Evolutionary conservation across 257 asterid species (phyloP).

Genomic region (Solanum bulbocastanum): DNA sequence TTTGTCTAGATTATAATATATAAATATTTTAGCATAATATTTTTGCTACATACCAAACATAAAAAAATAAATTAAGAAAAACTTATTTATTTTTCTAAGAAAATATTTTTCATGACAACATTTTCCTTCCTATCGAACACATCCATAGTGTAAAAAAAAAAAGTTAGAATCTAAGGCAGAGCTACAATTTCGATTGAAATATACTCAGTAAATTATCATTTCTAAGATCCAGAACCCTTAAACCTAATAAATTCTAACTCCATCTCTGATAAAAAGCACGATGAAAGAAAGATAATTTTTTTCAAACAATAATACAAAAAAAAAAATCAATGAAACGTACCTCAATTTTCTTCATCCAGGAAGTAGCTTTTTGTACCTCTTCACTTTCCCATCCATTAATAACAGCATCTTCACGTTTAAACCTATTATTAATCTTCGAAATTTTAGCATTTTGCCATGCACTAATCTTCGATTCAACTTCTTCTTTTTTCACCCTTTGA

Average conservation of each 20-base stretch:
- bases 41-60: too few species aligned
- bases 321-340: constrained; percentile 18
- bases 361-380: constrained; percentile 71
- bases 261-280: not conserved
- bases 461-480: constrained; percentile 69
- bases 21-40: too few species aligned
- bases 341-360: constrained; percentile 96
- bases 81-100: not conserved
- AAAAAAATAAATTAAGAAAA: too few species aligned
- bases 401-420: constrained; percentile 78
- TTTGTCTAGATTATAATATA: too few species aligned
- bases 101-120: not conserved
- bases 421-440: constrained; percentile 74
- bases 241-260: not conserved
- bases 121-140: not conserved
- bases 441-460: constrained; percentile 89
- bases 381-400: constrained; percentile 80
- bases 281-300: too few species aligned
- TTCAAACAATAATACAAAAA: not conserved
- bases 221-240: not conserved
- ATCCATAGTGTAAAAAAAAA: too few species aligned
- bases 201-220: too few species aligned
- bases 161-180: too few species aligned
- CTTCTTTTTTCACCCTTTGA: constrained; percentile 75
- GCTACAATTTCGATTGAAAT: not conserved